phyloP scores from a whole-genome alignment of 2,329 filamentous ascomycete genomes.

The Sodiomyces alkalinus region DNA sequence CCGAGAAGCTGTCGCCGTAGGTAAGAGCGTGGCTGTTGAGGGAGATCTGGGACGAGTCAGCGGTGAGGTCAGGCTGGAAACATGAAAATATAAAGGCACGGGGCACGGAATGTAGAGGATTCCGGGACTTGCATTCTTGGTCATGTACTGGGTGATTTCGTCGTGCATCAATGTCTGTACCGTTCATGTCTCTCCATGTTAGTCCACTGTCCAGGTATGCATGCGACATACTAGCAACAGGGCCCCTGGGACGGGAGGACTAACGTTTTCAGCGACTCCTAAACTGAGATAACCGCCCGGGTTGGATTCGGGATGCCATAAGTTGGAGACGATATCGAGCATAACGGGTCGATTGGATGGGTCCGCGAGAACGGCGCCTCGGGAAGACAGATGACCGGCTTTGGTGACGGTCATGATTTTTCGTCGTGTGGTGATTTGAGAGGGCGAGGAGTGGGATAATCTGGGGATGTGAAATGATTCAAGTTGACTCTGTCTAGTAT shows the following conservation, averaged over 20 bases:
- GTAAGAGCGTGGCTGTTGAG: constrained; percentile 20
- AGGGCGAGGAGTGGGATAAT: no score
- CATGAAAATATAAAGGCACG: background rate
- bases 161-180: constrained; percentile 14
- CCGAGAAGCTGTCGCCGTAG: constrained; percentile 1
- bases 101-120: background rate
- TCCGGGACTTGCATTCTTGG: background rate
- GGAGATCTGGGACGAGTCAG: constrained; percentile 11
- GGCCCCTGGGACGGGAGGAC: no score
- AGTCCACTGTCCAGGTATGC: no score
- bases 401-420: background rate
- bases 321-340: constrained; percentile 24
- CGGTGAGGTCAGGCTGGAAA: background rate
- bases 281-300: constrained; percentile 31
- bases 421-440: background rate
- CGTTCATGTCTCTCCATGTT: background rate
- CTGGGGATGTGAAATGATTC: no score
- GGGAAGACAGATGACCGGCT: background rate
- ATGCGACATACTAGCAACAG: no score
- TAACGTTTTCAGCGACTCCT: constrained; percentile 32
- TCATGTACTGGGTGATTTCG: constrained; percentile 15
- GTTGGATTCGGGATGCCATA: constrained; percentile 24
- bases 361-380: background rate
- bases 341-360: constrained; percentile 1
- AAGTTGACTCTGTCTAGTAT: no score